These are phyloP conservation scores for Ramicandelaber brevisporus DNA, from an alignment of 192 early-diverging fungal species.

Conservation along the genomic window DNA sequence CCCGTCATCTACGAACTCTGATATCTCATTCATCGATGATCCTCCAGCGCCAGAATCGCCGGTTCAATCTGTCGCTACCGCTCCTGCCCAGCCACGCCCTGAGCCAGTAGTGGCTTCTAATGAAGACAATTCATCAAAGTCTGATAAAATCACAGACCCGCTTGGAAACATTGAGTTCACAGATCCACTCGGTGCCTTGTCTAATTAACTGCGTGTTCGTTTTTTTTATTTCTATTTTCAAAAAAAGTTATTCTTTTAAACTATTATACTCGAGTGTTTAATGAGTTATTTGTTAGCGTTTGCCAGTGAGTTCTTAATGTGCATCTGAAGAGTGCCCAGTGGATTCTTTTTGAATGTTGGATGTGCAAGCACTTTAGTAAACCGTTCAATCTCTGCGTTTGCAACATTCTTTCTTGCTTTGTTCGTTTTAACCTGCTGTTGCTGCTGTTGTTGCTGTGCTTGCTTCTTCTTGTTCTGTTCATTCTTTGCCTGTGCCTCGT, in stretches of 20 bases:
- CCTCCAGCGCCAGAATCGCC: too few species aligned
- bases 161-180: too few species aligned
- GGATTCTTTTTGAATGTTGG: slow-evolving; percentile 43
- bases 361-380: slow-evolving; percentile 44
- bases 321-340: slow-evolving; percentile 39
- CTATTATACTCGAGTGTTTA: slow-evolving; percentile 2
- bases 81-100: too few species aligned
- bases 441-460: too few species aligned
- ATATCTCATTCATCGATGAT: too few species aligned
- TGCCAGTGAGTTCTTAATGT: slow-evolving; percentile 41
- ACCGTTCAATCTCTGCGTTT: slow-evolving; percentile 38
- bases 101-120: too few species aligned
- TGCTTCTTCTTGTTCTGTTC: too few species aligned
- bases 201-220: slow-evolving; percentile 1
- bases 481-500: too few species aligned
- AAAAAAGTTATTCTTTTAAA: background rate
- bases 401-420: slow-evolving; percentile 33
- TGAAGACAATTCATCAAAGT: background rate
- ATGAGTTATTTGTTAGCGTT: slow-evolving; percentile 1
- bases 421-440: slow-evolving; percentile 4
- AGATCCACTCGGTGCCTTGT: too few species aligned
- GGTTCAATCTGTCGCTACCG: too few species aligned
- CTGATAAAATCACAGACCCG: background rate
- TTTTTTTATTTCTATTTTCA: background rate
- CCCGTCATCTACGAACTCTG: too few species aligned